Evolutionary conservation across 2,329 filamentous ascomycete genomes (phyloP).

Genomic region (Calonectria crousiana): DNA sequence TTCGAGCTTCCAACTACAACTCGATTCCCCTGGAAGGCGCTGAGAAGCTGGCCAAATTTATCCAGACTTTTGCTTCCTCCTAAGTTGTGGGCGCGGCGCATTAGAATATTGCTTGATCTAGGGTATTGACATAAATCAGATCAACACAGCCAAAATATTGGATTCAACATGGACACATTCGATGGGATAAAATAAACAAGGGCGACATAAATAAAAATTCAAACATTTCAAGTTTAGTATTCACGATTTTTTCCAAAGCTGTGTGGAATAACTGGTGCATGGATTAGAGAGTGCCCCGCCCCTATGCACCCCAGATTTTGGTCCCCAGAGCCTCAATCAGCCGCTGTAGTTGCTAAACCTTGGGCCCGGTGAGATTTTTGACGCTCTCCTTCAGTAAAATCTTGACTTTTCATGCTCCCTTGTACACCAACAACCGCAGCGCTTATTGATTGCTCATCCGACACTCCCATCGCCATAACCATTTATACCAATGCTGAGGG

Average conservation of each 20-base stretch:
- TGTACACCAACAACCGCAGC: not conserved
- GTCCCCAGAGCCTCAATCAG: conserved; percentile 1
- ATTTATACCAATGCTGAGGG: conserved; percentile 41
- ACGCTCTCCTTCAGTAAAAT: not conserved
- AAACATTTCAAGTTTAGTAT: not conserved
- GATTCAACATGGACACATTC: conserved; percentile 37
- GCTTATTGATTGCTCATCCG: not conserved
- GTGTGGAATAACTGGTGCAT: not conserved
- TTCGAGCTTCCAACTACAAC: conserved; percentile 92
- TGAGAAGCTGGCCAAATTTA: conserved; percentile 75
- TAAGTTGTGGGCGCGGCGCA: not conserved
- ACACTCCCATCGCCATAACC: not conserved
- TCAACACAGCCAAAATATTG: conserved; percentile 29
- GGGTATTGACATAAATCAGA: not conserved
- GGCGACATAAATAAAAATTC: not conserved
- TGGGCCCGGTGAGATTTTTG: not conserved
- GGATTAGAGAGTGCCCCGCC: conserved; percentile 2
- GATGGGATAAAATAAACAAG: not conserved
- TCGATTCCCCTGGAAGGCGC: conserved; percentile 77
- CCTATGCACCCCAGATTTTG: conserved; percentile 21
- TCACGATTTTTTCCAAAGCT: not conserved
- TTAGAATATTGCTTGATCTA: not conserved
- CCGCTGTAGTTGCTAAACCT: conserved; percentile 22
- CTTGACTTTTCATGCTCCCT: not conserved
- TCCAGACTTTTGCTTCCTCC: conserved; percentile 63